A percentile compares a stretch with the other conserved stretches of the same genome.
Evolutionary conservation across 169 alveolate species (phyloP).

Genomic region (Neospora caninum): DNA sequence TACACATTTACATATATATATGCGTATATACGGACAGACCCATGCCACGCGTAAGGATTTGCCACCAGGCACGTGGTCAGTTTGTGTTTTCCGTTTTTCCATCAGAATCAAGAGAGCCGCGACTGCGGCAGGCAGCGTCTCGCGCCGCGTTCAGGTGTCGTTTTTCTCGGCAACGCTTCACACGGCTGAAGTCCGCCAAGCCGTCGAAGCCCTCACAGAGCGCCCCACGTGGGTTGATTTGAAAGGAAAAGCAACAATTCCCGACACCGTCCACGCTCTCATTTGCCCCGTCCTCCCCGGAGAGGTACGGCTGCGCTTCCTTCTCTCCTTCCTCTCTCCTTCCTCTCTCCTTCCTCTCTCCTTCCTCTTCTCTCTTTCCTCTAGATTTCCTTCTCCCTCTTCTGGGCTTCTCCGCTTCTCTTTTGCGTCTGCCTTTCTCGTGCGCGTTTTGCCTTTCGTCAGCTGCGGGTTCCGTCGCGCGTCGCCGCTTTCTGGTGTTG

Average conservation of each 20-base stretch:
- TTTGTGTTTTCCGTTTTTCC: background rate
- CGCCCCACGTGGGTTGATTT: constrained; percentile 58
- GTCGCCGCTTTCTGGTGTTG: too few relatives aligned
- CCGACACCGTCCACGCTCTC: constrained; percentile 46
- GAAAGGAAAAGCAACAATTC: constrained; percentile 52
- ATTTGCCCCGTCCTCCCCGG: background rate
- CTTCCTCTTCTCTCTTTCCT: background rate
- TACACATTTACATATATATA: too few relatives aligned
- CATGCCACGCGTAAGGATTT: background rate
- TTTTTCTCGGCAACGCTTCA: constrained; percentile 76
- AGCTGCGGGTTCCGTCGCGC: too few relatives aligned
- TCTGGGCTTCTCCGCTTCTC: background rate
- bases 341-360: background rate
- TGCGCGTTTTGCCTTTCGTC: too few relatives aligned
- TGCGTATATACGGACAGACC: background rate
- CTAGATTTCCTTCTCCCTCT: background rate
- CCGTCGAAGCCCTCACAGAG: constrained; percentile 33
- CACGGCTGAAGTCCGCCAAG: constrained; percentile 38
- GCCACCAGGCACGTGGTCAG: background rate
- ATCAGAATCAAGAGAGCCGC: background rate
- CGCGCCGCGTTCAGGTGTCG: constrained; percentile 64
- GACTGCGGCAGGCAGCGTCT: constrained; percentile 24
- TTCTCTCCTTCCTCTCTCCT: background rate
- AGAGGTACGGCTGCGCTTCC: constrained; percentile 17
- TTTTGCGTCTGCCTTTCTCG: background rate